These are phyloP conservation scores for Alisma plantagoaquatica DNA, from an alignment of 106 monocot species.

Conservation along the genomic window DNA sequence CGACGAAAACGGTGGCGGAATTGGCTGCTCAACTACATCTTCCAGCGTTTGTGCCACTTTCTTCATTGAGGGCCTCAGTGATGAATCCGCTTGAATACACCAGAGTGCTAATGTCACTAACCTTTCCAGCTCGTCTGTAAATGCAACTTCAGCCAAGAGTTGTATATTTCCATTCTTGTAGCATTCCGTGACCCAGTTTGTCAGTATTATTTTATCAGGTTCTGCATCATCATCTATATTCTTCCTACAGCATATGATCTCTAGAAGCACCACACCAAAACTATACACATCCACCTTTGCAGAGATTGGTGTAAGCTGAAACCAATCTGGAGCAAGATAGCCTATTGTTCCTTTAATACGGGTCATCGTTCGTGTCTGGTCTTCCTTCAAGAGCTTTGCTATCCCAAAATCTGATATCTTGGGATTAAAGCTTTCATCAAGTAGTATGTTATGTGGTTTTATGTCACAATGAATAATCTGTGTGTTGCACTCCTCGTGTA, in stretches of 20 bases:
- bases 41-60: no score
- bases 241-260: constrained; percentile 29
- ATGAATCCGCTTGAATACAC: no score
- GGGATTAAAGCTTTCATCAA: neutral
- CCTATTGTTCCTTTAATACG: constrained; percentile 12
- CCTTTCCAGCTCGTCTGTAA: no score
- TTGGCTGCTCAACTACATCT: no score
- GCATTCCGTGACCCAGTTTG: no score
- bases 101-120: no score
- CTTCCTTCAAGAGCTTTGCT: constrained; percentile 12
- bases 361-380: constrained; percentile 14
- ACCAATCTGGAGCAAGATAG: constrained; percentile 19
- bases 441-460: constrained; percentile 16
- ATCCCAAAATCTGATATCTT: constrained; percentile 20
- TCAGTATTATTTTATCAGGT: no score
- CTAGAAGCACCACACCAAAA: constrained; percentile 33
- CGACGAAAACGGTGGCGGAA: no score
- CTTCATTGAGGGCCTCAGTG: no score
- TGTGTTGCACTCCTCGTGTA: constrained; percentile 7
- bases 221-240: no score
- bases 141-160: no score
- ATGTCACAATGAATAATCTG: constrained; percentile 24
- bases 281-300: constrained; percentile 42
- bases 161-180: no score
- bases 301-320: constrained; percentile 1